Conservation (phyloP, 305 asterid genomes). For the Plantago coronopus region DNA sequence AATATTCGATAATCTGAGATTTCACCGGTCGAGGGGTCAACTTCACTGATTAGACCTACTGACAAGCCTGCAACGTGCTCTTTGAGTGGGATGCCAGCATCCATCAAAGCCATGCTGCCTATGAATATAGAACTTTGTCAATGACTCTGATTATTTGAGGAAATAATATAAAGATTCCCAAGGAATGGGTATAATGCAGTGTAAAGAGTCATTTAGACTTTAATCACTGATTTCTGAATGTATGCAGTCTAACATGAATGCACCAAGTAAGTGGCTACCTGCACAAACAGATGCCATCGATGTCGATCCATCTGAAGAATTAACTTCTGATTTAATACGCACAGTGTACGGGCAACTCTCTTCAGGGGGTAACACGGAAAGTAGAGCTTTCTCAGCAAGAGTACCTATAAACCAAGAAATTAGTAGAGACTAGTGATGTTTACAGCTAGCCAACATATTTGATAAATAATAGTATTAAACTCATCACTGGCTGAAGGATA, state of each 20-base stretch:
- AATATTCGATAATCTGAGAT: slow-evolving; percentile 73
- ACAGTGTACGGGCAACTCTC: slow-evolving; percentile 75
- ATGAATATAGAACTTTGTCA: slow-evolving; percentile 18
- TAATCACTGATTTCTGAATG: neutral
- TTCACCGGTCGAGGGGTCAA: slow-evolving; percentile 79
- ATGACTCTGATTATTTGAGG: slow-evolving; percentile 9
- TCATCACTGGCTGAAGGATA: no score
- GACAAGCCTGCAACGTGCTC: slow-evolving; percentile 93
- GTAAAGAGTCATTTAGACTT: neutral
- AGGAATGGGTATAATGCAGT: slow-evolving; percentile 9
- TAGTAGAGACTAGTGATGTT: no score
- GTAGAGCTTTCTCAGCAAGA: slow-evolving; percentile 95
- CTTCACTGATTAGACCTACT: slow-evolving; percentile 83
- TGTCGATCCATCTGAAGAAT: slow-evolving; percentile 99
- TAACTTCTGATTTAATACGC: slow-evolving; percentile 95
- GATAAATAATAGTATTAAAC: no score
- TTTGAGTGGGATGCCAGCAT: slow-evolving; percentile 85
- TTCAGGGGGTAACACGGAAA: slow-evolving; percentile 89
- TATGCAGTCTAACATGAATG: no score
- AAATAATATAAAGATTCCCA: neutral
- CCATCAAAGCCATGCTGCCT: slow-evolving; percentile 99
- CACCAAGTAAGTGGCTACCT: slow-evolving; percentile 39
- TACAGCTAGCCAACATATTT: no score
- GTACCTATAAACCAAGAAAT: slow-evolving; percentile 47
- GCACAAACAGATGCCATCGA: slow-evolving; percentile 99